Evolutionary conservation across 2,329 filamentous ascomycete genomes (phyloP), one percentile per base, ranked within the genome.

Genomic region (Cercospora janseana): DNA sequence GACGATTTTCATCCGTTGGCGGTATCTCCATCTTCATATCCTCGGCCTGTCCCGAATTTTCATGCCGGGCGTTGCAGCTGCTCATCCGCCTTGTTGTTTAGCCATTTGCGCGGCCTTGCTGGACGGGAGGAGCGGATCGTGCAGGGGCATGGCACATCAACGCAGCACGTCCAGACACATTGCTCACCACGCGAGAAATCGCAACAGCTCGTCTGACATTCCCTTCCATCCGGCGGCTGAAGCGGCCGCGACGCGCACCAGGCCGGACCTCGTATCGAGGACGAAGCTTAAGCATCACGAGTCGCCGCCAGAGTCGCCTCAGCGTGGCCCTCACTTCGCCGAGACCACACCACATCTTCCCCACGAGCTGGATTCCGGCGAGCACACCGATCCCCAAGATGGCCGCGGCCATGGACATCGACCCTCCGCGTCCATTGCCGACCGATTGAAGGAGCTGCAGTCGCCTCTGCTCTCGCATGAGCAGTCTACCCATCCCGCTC

Each of bases 201-300:
- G 35, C 35, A 21, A 12, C 35, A 38, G 35, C 35, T 6, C 26
- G 35, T 13, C 35, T 23, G 35, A 38, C 26, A n/a, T n/a, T n/a
- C n/a, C n/a, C n/a, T n/a, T n/a, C n/a, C n/a, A n/a, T n/a, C n/a
- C n/a, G 20, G n/a, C 12, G 10, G 4, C 34, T 7, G 34, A 38
- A 12, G 24, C 34, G 9, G 18, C 34, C 12, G 34, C 34, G 12
- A 38, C 21, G 34, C 6, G 20, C 34, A 24, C 37, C 8, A 41
- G 27, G 7, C 20, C 43, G 16, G n/a, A n/a, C n/a, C n/a, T n/a
- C n/a, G n/a, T n/a, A n/a, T n/a, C n/a, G n/a, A n/a, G n/a, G n/a
- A n/a, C n/a, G n/a, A n/a, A n/a, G n/a, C n/a, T n/a, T n/a, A 46
- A 46, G 43, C 18, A 23, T 34, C 43, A 37, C 43, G 43, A 46